phyloP scores from a whole-genome alignment of 108 stramenopile species.

The Aureococcus anophagefferens region DNA sequence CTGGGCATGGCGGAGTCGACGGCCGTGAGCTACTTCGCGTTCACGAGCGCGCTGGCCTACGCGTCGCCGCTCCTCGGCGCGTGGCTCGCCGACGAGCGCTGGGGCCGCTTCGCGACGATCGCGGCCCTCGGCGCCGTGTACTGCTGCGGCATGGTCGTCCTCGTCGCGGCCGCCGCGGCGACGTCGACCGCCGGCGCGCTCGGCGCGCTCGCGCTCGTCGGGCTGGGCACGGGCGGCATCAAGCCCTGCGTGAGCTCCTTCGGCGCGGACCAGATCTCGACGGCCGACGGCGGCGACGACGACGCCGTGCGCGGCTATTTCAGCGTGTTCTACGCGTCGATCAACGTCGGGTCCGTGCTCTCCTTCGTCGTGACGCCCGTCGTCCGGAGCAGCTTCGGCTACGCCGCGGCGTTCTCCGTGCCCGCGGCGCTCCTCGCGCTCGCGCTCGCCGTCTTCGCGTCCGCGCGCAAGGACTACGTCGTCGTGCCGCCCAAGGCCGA shows the following conservation, averaged over 20 bases:
- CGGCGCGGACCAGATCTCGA: conserved; percentile 50
- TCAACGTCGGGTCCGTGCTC: conserved; percentile 52
- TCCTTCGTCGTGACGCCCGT: conserved; percentile 43
- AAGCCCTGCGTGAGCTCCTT: conserved; percentile 62
- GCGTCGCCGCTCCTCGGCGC: conserved; percentile 49
- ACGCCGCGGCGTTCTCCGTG: conserved; percentile 44
- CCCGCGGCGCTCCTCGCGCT: conserved; percentile 40
- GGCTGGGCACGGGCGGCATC: conserved; percentile 63
- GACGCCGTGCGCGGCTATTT: conserved; percentile 46
- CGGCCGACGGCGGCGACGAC: conserved; percentile 1
- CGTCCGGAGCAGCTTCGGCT: conserved; percentile 34
- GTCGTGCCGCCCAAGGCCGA: neutral
- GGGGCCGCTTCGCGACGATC: conserved; percentile 54
- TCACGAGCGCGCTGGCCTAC: conserved; percentile 35
- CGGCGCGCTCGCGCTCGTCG: conserved; percentile 42
- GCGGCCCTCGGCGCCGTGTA: conserved; percentile 40
- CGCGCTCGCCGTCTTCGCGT: conserved; percentile 39
- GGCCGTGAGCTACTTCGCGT: conserved; percentile 34
- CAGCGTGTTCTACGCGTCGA: conserved; percentile 52
- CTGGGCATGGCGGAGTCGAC: conserved; percentile 35
- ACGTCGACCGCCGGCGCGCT: conserved; percentile 19
- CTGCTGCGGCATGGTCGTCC: conserved; percentile 31
- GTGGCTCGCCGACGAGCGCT: conserved; percentile 36
- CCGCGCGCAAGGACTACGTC: conserved; percentile 10
- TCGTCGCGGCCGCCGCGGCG: conserved; percentile 29